phyloP scores from a whole-genome alignment of 495 filamentous ascomycete species.

The Penicillium lagena region DNA sequence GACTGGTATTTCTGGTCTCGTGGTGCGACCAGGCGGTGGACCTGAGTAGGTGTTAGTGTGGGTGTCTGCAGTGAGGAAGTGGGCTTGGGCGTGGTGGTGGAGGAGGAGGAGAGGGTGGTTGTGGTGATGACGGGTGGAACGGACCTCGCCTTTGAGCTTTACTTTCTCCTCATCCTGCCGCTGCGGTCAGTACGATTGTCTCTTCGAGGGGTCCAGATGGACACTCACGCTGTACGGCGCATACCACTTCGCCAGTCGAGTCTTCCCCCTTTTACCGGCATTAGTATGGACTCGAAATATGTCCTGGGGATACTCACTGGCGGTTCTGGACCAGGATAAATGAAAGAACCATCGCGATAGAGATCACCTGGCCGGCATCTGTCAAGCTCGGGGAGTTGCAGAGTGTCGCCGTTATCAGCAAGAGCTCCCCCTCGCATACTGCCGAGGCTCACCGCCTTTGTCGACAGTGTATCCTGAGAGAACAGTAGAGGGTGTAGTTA shows the following conservation, averaged over 20 bases:
- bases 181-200: neutral
- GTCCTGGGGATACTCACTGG: constrained; percentile 53
- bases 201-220: neutral
- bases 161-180: constrained; percentile 85
- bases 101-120: neutral
- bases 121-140: constrained; percentile 10
- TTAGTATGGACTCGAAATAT: constrained; percentile 6
- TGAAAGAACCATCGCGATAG: constrained; percentile 67
- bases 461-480: neutral
- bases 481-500: no score
- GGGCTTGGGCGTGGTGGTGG: constrained; percentile 3
- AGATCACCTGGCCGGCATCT: constrained; percentile 16
- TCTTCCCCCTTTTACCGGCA: constrained; percentile 73
- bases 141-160: constrained; percentile 83
- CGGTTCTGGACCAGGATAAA: constrained; percentile 97
- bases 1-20: constrained; percentile 99
- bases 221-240: constrained; percentile 75
- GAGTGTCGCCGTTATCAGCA: constrained; percentile 16
- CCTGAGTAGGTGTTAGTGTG: constrained; percentile 36
- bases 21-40: constrained; percentile 94
- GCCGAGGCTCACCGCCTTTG: constrained; percentile 23
- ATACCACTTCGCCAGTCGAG: constrained; percentile 98
- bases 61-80: neutral
- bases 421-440: constrained; percentile 26
- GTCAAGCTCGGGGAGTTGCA: constrained; percentile 11